Conservation (phyloP, 2,329 filamentous ascomycete species). For the Ascochyta fabae region DNA sequence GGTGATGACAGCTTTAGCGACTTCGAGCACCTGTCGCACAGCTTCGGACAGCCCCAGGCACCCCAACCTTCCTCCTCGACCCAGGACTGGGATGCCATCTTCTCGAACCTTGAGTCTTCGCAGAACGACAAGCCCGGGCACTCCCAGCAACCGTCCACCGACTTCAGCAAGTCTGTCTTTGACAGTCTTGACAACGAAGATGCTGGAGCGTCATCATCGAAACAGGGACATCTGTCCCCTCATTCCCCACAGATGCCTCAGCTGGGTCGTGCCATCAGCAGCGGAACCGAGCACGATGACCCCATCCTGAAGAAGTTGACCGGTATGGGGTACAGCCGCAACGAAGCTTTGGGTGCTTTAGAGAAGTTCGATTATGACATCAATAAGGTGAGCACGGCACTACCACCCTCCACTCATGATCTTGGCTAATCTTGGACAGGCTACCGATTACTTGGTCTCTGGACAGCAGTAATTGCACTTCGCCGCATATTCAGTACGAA, state of each 20-base stretch:
- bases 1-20: slow-evolving; percentile 57
- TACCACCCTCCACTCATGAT: background rate
- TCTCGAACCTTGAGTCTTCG: slow-evolving; percentile 74
- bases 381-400: slow-evolving; percentile 72
- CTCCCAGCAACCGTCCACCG: slow-evolving; percentile 42
- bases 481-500: slow-evolving; percentile 1
- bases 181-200: slow-evolving; percentile 45
- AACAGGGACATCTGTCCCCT: slow-evolving; percentile 23
- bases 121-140: slow-evolving; percentile 41
- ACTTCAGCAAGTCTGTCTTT: slow-evolving; percentile 47
- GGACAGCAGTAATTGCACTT: slow-evolving; percentile 13
- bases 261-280: slow-evolving; percentile 72
- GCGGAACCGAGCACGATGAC: slow-evolving; percentile 83
- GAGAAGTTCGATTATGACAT: slow-evolving; percentile 97
- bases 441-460: slow-evolving; percentile 44
- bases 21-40: slow-evolving; percentile 54
- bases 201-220: slow-evolving; percentile 39
- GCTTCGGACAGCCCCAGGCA: slow-evolving; percentile 49
- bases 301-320: slow-evolving; percentile 89
- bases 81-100: slow-evolving; percentile 96
- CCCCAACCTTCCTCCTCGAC: slow-evolving; percentile 51
- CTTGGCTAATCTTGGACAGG: slow-evolving; percentile 36
- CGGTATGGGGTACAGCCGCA: slow-evolving; percentile 82
- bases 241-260: slow-evolving; percentile 47
- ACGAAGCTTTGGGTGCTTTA: slow-evolving; percentile 76